Base-by-base conservation (phyloP, 495 filamentous ascomycete genomes). In the Cercophora newfieldiana region DNA sequence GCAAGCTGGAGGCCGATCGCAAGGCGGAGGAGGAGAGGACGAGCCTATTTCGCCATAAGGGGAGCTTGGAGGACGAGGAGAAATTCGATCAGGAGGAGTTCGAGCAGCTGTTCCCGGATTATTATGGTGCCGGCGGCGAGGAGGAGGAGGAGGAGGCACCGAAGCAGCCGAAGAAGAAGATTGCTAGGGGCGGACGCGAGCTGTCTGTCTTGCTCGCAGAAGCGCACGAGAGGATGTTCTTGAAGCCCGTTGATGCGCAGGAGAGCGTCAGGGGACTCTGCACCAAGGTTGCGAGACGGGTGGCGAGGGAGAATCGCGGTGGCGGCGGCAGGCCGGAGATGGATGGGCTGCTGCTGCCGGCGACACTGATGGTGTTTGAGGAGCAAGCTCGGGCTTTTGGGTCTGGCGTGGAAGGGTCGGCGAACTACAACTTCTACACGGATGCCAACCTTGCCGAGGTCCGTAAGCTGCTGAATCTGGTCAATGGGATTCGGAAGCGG, bases 391-490 rank as follows among this genome's bases (percentile, higher is more conserved):
- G 86, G 70, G 79, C 81, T 26, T 74, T 95, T 24, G 76, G 74
- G 21, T 75, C 81, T 0, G 66, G 59, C 14, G 62, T 69, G 4
- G 71, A 71, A 37, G 72, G 56, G 51, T 68, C 60, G 24, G 68
- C 61, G 22, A 80, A 79, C 14, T 96, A 94, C 78, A 96, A 96
- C 75, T 96, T 98, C 79, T 99, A 98, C 75, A 89, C 84, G 1
- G 89, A 96, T 71, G 72, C 87, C 7, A 96, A 97, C 68, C 75
- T 91, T 18, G 71, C 72, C 1, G 91, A 98, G 79, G 87, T 89
- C 3, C 85, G 87, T 56, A 91, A 86, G 63, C 79, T 97, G 3
- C 82, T 93, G 6, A 71, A 61, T 7, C 77, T 97, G 8, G 80
- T 92, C 25, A 82, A 87, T 65, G 81, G 86, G 22, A 84, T 91